Conservation (phyloP, 306 rosid genomes). For the Myrica gale region DNA sequence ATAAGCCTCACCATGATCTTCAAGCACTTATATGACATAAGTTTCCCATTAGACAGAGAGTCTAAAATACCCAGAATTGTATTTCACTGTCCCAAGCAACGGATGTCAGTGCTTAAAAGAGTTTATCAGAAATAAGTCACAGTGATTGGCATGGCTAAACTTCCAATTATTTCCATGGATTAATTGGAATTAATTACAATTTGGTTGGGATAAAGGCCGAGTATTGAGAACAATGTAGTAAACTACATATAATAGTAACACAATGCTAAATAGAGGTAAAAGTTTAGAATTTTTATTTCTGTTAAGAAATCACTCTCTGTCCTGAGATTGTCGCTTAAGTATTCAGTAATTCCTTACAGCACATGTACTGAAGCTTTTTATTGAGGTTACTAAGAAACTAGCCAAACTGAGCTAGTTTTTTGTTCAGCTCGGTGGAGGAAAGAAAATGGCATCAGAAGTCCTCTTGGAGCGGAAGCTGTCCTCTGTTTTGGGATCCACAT, state of each 20-base stretch:
- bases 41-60: not conserved
- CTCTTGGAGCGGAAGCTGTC: conserved; percentile 75
- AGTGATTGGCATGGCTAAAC: not conserved
- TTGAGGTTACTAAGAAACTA: conserved; percentile 17
- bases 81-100: not conserved
- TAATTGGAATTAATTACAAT: not conserved
- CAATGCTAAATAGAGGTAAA: not conserved
- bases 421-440: conserved; percentile 69
- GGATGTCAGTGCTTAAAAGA: not conserved
- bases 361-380: not conserved
- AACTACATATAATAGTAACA: not conserved
- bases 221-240: not conserved
- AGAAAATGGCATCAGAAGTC: conserved; percentile 68
- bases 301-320: not conserved
- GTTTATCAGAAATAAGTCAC: not conserved
- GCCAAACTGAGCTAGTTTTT: not conserved
- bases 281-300: not conserved
- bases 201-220: not conserved
- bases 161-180: not conserved
- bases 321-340: not conserved
- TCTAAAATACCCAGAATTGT: too few species aligned
- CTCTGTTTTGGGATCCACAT: conserved; percentile 57
- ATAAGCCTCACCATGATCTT: too few species aligned
- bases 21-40: too few species aligned
- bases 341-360: not conserved